These are phyloP conservation scores for Cytospora mali DNA, from an alignment of 2,329 filamentous ascomycete species.

Conservation along the genomic window DNA sequence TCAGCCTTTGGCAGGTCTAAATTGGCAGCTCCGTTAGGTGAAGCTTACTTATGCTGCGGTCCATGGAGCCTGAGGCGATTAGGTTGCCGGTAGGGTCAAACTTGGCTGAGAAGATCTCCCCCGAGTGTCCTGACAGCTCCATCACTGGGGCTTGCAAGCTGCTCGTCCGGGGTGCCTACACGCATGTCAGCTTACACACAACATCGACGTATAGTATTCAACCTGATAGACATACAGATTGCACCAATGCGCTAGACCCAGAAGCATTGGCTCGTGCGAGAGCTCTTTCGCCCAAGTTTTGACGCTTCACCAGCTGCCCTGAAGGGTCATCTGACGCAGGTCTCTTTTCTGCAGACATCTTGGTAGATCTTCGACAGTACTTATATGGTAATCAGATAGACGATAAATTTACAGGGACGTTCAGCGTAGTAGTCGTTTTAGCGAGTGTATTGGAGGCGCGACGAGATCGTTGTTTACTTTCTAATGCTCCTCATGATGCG, in stretches of 20 bases:
- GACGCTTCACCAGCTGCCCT: conserved; percentile 84
- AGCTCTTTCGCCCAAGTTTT: conserved; percentile 64
- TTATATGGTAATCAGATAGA: no score
- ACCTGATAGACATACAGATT: conserved; percentile 46
- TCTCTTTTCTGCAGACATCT: conserved; percentile 92
- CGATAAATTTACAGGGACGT: not conserved
- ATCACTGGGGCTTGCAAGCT: conserved; percentile 87
- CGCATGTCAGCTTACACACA: conserved; percentile 29
- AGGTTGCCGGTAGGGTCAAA: conserved; percentile 88
- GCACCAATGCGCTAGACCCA: conserved; percentile 50
- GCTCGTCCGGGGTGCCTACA: conserved; percentile 75
- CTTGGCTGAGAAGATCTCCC: conserved; percentile 86
- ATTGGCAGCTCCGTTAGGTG: no score
- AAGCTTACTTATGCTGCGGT: conserved; percentile 78
- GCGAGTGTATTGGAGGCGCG: not conserved
- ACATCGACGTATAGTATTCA: conserved; percentile 21
- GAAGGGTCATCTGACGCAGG: conserved; percentile 83
- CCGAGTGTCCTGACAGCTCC: conserved; percentile 82
- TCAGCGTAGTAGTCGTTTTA: not conserved
- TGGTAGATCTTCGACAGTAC: no score
- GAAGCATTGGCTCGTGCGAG: conserved; percentile 56
- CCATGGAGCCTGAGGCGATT: conserved; percentile 95
- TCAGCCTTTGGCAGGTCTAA: conserved; percentile 10
- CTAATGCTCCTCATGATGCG: not conserved
- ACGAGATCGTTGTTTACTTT: conserved; percentile 12